Evolutionary conservation across 2,329 filamentous ascomycete species (phyloP), one percentile per base, ranked within the genome.

Genomic region (Coleophoma crateriformis): DNA sequence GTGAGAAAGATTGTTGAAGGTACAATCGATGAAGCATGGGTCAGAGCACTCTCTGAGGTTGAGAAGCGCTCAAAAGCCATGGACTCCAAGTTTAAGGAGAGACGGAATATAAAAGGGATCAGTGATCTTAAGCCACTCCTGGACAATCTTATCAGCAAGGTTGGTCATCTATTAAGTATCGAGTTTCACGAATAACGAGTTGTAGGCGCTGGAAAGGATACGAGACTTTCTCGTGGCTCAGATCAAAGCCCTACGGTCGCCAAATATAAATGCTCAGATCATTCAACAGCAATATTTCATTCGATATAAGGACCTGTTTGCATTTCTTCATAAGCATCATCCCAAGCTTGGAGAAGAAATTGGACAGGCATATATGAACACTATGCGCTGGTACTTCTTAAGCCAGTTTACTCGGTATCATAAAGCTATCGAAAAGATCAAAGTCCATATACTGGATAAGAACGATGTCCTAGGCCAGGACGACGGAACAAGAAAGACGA

Each of bases 351-450:
- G 89, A 8, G 85, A 91, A 47, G 89, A 99, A 67, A 95, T 99
- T 56, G 84, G 84, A 8, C 87, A 90, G 65, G 94, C 95, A 3
- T 99, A 99, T 63, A 85, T 95, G 72, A 96, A 96, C 66, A 99
- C 95, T 0, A 99, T 99, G 90, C 83, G 90, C 47, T 99, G 94
- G 94, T 99, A 99, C 64, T 97, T 97, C 65, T 71, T 87, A 47
- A 94, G 87, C 57, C 89, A 96, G 66, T 99, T 99, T 64, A 84
- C 81, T 3, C 84, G 92, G 33, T 99, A 99, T 67, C 83, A 87
- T 55, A 84, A 85, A 59, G 85, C 94, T 0, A 75, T 99, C 6
- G 85, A 87, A 49, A 95, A 90, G 66, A 77, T 99, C 52, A 92
- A 88, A 62, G 68, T 97, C 3, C 90, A 96, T 62, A 68, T 77